Percentiles rank a stretch among this genome's conserved stretches.
Conservation (phyloP, 2,329 filamentous ascomycete genomes). For the Colletotrichum costaricense region DNA sequence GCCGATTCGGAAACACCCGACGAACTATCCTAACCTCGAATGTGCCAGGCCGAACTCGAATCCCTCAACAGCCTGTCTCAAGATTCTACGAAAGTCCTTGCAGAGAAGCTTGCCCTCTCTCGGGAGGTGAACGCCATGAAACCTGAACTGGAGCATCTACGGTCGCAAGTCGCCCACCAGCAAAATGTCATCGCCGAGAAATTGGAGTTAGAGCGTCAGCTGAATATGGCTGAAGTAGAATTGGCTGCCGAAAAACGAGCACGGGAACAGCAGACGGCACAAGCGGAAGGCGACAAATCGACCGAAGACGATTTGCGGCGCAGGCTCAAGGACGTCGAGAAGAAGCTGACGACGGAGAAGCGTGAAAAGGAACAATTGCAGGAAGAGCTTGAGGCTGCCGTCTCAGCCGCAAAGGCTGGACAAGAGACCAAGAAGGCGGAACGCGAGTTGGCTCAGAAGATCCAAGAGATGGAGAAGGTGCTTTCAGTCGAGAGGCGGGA, state of each 20-base stretch:
- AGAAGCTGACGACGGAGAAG: slow-evolving; percentile 46
- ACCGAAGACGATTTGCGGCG: slow-evolving; percentile 50
- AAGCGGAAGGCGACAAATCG: slow-evolving; percentile 14
- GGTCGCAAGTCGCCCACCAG: slow-evolving; percentile 67
- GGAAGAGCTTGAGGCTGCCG: slow-evolving; percentile 59
- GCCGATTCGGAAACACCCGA: too few species aligned
- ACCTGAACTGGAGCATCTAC: slow-evolving; percentile 67
- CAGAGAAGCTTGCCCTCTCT: slow-evolving; percentile 65
- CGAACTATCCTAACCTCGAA: background rate
- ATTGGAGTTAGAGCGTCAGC: slow-evolving; percentile 80
- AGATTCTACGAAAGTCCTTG: slow-evolving; percentile 76
- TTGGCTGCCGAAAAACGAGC: slow-evolving; percentile 78
- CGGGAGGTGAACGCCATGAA: slow-evolving; percentile 64
- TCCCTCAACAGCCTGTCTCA: slow-evolving; percentile 74
- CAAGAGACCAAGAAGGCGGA: slow-evolving; percentile 61
- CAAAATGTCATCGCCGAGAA: slow-evolving; percentile 82
- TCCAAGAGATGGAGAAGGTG: slow-evolving; percentile 50
- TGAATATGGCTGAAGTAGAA: slow-evolving; percentile 82
- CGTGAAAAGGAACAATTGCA: slow-evolving; percentile 35
- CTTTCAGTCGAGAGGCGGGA: slow-evolving; percentile 56
- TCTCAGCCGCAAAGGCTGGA: slow-evolving; percentile 70
- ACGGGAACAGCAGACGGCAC: slow-evolving; percentile 25
- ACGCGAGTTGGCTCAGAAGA: slow-evolving; percentile 51
- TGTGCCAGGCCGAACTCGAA: slow-evolving; percentile 73
- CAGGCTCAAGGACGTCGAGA: slow-evolving; percentile 49